Conservation (phyloP, 2,329 filamentous ascomycete species). For the Trichoderma endophyticum region DNA sequence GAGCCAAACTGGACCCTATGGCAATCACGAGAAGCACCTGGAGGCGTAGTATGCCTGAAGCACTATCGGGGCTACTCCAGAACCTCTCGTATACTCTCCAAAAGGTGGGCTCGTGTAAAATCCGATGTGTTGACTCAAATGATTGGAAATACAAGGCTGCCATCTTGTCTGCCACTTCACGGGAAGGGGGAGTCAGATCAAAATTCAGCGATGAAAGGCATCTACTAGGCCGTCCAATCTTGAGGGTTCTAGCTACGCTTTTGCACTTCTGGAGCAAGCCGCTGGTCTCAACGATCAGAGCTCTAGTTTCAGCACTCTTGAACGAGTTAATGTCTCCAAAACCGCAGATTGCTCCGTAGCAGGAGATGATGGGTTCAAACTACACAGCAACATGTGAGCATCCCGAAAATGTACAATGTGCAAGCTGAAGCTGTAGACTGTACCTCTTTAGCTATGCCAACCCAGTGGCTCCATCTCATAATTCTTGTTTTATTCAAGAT, state of each 20-base stretch:
- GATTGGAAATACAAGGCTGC: slow-evolving; percentile 52
- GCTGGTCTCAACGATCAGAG: slow-evolving; percentile 2
- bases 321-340: neutral
- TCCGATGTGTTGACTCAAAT: slow-evolving; percentile 53
- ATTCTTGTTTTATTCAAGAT: neutral
- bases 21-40: slow-evolving; percentile 38
- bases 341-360: neutral
- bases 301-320: neutral
- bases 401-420: neutral
- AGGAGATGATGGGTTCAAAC: neutral
- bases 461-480: neutral
- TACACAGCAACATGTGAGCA: neutral
- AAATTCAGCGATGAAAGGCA: neutral
- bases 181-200: slow-evolving; percentile 22
- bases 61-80: neutral
- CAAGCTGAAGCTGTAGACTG: neutral
- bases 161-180: slow-evolving; percentile 46
- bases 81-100: neutral
- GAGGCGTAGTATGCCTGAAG: slow-evolving; percentile 41
- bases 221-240: slow-evolving; percentile 12
- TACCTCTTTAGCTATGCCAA: neutral
- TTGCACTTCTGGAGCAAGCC: slow-evolving; percentile 30
- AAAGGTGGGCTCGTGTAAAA: slow-evolving; percentile 48
- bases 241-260: slow-evolving; percentile 33
- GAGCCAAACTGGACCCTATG: slow-evolving; percentile 24